Evolutionary conservation across 2,329 filamentous ascomycete species (phyloP).

Genomic region (Proliferodiscus dingleyae): DNA sequence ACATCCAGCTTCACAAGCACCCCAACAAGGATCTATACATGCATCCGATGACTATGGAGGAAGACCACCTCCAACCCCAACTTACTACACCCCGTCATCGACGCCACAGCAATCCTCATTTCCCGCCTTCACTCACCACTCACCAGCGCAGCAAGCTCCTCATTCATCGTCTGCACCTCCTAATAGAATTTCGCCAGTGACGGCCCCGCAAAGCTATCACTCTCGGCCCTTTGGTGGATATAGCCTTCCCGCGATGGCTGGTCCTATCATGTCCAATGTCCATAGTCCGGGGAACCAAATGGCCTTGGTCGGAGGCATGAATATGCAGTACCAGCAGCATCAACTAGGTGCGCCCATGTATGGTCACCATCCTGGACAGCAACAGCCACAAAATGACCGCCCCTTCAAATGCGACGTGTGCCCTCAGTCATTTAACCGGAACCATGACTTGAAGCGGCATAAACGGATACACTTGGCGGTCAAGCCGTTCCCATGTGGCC

Average conservation of each 20-base stretch:
- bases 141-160: constrained; percentile 43
- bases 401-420: constrained; percentile 95
- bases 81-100: constrained; percentile 51
- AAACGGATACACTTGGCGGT: constrained; percentile 92
- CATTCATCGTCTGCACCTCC: constrained; percentile 34
- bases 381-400: constrained; percentile 63
- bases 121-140: constrained; percentile 44
- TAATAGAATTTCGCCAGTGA: constrained; percentile 36
- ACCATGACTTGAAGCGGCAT: constrained; percentile 93
- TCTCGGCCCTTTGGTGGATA: constrained; percentile 45
- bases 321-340: constrained; percentile 49
- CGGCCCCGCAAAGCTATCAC: constrained; percentile 48
- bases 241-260: constrained; percentile 56
- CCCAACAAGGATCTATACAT: constrained; percentile 50
- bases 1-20: constrained; percentile 41
- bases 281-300: constrained; percentile 69
- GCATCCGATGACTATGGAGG: constrained; percentile 52
- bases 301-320: constrained; percentile 55
- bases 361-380: constrained; percentile 46
- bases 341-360: constrained; percentile 50
- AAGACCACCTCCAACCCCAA: constrained; percentile 52
- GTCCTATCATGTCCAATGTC: constrained; percentile 73
- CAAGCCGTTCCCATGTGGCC: constrained; percentile 88
- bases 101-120: constrained; percentile 44
- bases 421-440: constrained; percentile 88